phyloP scores from a whole-genome alignment of 2,329 filamentous ascomycete species.

The Fusarium praegraminearum region DNA sequence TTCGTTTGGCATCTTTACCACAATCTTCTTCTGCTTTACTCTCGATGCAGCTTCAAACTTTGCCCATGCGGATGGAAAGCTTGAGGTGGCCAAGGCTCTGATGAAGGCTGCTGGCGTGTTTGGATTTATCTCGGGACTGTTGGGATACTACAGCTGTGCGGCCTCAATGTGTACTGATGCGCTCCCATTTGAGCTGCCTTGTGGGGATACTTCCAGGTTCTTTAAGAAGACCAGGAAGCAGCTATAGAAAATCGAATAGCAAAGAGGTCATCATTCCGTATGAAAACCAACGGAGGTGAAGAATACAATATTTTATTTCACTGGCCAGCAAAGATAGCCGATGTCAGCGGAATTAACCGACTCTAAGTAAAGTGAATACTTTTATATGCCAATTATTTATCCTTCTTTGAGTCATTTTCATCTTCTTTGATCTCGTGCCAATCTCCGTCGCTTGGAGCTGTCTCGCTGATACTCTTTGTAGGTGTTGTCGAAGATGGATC shows the following conservation, averaged over 20 bases:
- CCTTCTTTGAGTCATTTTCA: not conserved
- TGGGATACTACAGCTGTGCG: constrained; percentile 45
- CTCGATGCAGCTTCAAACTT: constrained; percentile 45
- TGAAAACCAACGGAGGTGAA: too few relatives aligned
- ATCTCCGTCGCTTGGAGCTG: not conserved
- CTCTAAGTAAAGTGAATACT: too few relatives aligned
- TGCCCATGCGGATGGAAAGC: constrained; percentile 45
- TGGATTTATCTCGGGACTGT: constrained; percentile 43
- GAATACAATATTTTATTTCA: not conserved
- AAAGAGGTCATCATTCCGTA: not conserved
- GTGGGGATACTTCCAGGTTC: constrained; percentile 42
- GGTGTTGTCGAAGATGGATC: not conserved
- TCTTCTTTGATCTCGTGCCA: not conserved
- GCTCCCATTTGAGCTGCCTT: constrained; percentile 42
- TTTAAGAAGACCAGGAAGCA: constrained; percentile 31
- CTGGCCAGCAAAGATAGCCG: too few relatives aligned
- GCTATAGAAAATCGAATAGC: not conserved
- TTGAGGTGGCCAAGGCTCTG: constrained; percentile 10
- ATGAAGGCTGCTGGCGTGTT: constrained; percentile 44
- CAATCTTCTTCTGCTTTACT: constrained; percentile 45
- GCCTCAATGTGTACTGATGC: constrained; percentile 46
- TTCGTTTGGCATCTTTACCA: constrained; percentile 44
- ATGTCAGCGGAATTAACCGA: not conserved
- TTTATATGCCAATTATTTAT: not conserved
- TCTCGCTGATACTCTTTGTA: not conserved